phyloP scores from a whole-genome alignment of 768 basidiomycete genomes.

The Tylopilus sp. region DNA sequence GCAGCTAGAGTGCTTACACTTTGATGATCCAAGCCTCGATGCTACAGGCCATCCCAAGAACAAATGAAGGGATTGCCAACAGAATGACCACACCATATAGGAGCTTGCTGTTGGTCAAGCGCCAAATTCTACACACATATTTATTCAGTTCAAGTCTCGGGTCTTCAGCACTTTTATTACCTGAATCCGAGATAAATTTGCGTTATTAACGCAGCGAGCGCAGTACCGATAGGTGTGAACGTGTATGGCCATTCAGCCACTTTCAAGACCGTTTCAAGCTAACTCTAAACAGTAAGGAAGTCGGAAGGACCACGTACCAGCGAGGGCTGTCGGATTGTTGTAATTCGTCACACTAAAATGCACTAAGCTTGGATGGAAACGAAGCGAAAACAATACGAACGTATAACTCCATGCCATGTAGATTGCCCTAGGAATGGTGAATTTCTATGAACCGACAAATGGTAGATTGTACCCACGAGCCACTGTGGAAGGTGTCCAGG shows the following conservation, averaged over 20 bases:
- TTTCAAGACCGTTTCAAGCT: constrained; percentile 13
- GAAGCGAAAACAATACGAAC: not conserved
- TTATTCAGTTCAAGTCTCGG: not conserved
- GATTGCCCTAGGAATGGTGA: constrained; percentile 5
- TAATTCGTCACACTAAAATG: constrained; percentile 10
- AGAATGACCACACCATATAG: constrained; percentile 34
- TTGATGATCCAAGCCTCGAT: constrained; percentile 41
- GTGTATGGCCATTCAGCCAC: constrained; percentile 47
- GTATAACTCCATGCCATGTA: constrained; percentile 18
- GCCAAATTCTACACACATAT: constrained; percentile 11
- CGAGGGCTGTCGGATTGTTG: constrained; percentile 13
- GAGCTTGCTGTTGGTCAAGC: constrained; percentile 9
- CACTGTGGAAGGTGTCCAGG: constrained; percentile 19
- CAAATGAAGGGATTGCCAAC: constrained; percentile 37
- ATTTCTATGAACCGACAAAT: not conserved
- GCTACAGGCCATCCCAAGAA: constrained; percentile 43
- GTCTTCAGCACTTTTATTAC: not conserved
- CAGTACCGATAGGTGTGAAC: constrained; percentile 46
- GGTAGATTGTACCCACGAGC: constrained; percentile 7
- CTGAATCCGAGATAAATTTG: constrained; percentile 45
- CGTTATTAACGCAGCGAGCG: constrained; percentile 47
- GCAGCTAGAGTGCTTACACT: constrained; percentile 29
- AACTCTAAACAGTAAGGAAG: not conserved
- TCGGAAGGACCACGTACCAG: not conserved
- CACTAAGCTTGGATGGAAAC: not conserved